phyloP scores from a whole-genome alignment of 176 grass and related monocot species.

The Miscanthus lutarioriparius region DNA sequence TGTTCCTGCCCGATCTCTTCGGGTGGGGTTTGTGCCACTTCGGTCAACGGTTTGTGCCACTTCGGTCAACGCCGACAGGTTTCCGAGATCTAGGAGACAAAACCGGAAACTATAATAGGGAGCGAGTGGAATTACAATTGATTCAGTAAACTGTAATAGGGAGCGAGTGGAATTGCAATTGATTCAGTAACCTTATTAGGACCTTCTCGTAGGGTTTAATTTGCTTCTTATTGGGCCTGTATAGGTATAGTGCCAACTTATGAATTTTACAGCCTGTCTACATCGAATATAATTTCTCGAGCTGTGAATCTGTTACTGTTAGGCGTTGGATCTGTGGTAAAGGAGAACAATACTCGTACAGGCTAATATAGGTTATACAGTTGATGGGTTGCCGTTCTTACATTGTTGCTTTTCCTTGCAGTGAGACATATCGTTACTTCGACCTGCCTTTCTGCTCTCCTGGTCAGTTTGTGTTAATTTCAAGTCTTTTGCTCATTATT shows the following conservation, averaged over 20 bases:
- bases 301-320: slow-evolving; percentile 5
- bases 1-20: background rate
- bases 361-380: background rate
- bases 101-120: background rate
- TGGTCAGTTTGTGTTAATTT: slow-evolving; percentile 44
- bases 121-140: slow-evolving; percentile 5
- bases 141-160: background rate
- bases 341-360: background rate
- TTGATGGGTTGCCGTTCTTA: background rate
- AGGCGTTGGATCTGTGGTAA: slow-evolving; percentile 30
- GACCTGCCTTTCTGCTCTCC: slow-evolving; percentile 95
- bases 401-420: slow-evolving; percentile 35
- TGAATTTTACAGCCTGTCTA: background rate
- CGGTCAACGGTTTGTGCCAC: slow-evolving; percentile 12
- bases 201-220: slow-evolving; percentile 1
- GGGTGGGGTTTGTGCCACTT: background rate
- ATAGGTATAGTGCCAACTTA: slow-evolving; percentile 11
- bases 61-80: background rate
- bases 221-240: background rate
- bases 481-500: background rate
- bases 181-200: background rate
- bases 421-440: slow-evolving; percentile 94
- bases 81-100: slow-evolving; percentile 11
- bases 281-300: background rate
- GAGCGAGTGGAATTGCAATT: slow-evolving; percentile 8